These are phyloP conservation scores for Amphicarpaea edgeworthii DNA, from an alignment of 306 rosid genomes.

Conservation along the genomic window DNA sequence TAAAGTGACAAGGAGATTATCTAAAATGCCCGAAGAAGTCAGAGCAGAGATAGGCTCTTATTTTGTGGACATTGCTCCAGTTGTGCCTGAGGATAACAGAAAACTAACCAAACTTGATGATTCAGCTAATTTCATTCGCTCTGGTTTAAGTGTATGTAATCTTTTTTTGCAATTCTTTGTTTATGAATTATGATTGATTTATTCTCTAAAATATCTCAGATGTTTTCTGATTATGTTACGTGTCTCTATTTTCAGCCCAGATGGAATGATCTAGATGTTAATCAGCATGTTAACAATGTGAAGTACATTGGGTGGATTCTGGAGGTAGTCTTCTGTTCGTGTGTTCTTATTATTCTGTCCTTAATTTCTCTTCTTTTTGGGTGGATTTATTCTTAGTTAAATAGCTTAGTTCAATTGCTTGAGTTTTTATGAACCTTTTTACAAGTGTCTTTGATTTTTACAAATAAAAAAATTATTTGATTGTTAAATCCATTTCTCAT, in stretches of 20 bases:
- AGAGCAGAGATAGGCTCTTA: conserved; percentile 75
- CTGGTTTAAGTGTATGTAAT: conserved; percentile 77
- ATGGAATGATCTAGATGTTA: conserved; percentile 93
- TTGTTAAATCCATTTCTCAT: no score
- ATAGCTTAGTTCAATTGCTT: no score
- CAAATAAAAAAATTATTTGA: no score
- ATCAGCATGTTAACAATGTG: conserved; percentile 98
- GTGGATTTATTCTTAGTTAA: conserved; percentile 28
- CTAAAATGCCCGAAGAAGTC: conserved; percentile 93
- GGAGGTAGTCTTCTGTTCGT: conserved; percentile 66
- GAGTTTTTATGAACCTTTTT: no score
- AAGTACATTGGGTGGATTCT: conserved; percentile 98
- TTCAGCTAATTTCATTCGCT: conserved; percentile 63
- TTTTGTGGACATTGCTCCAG: conserved; percentile 71
- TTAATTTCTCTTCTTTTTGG: background rate
- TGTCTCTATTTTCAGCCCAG: conserved; percentile 69
- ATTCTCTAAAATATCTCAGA: conserved; percentile 2
- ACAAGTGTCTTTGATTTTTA: no score
- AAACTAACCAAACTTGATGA: conserved; percentile 80
- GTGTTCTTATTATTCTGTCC: background rate
- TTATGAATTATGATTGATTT: conserved; percentile 6
- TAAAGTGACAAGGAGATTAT: conserved; percentile 84
- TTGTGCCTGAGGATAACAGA: conserved; percentile 83
- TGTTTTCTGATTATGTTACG: conserved; percentile 22
- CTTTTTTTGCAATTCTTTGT: conserved; percentile 10